Conservation (phyloP, 371 early-diverging fungal genomes). For the Syncephalastrum contaminatum region DNA sequence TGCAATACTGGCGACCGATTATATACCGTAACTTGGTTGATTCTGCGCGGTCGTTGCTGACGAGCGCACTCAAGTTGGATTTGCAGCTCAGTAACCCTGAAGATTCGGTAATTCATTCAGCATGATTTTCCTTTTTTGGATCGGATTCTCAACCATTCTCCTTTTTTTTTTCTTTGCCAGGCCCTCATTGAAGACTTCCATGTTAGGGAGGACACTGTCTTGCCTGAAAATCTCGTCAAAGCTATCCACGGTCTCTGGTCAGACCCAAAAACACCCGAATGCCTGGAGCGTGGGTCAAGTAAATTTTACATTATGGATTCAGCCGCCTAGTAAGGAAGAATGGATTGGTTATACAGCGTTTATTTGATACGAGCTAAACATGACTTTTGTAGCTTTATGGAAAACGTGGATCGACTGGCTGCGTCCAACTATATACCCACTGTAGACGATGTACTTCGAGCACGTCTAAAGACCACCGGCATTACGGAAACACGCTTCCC, state of each 20-base stretch:
- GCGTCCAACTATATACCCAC: conserved; percentile 56
- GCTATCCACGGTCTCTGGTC: conserved; percentile 64
- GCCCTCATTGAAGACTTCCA: conserved; percentile 9
- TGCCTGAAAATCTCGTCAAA: conserved; percentile 23
- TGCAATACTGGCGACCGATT: conserved; percentile 62
- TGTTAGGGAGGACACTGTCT: conserved; percentile 6
- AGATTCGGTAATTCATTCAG: conserved; percentile 2
- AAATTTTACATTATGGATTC: conserved; percentile 79
- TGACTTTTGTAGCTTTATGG: conserved; percentile 45
- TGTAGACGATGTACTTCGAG: conserved; percentile 69
- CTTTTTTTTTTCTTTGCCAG: not conserved
- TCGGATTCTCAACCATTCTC: not conserved
- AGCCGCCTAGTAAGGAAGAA: conserved; percentile 56
- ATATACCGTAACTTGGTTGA: conserved; percentile 77
- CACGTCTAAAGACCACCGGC: conserved; percentile 81
- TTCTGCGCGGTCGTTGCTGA: conserved; percentile 57
- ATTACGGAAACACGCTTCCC: conserved; percentile 67
- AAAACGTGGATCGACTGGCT: conserved; percentile 50
- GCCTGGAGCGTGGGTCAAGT: conserved; percentile 53
- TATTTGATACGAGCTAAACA: not conserved
- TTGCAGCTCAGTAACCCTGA: conserved; percentile 31
- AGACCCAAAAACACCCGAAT: conserved; percentile 55
- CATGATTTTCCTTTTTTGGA: conserved; percentile 4
- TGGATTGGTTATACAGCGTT: too few species aligned
- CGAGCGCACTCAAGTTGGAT: conserved; percentile 52